Percentiles rank a stretch among this genome's conserved stretches.
Evolutionary conservation across 2,329 filamentous ascomycete genomes (phyloP).

Genomic region (Zalaria sp.): DNA sequence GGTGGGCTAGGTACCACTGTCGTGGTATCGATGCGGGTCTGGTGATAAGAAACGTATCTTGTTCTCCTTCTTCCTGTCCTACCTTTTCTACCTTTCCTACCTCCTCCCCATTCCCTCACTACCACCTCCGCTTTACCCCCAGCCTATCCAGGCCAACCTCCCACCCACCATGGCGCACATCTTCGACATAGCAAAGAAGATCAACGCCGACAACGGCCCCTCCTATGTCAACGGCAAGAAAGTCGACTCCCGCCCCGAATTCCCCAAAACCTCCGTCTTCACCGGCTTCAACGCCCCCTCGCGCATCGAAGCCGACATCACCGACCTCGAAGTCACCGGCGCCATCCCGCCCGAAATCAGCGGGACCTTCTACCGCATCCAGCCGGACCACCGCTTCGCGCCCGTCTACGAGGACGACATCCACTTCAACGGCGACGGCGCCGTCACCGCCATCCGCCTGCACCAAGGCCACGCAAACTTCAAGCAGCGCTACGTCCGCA

Average conservation of each 20-base stretch:
- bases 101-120: background rate
- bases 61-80: background rate
- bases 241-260: background rate
- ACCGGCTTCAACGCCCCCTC: slow-evolving; percentile 17
- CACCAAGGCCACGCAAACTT: slow-evolving; percentile 29
- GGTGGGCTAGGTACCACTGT: background rate
- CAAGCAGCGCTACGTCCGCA: slow-evolving; percentile 28
- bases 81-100: background rate
- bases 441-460: slow-evolving; percentile 28
- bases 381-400: slow-evolving; percentile 41
- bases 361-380: slow-evolving; percentile 28
- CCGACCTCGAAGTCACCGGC: slow-evolving; percentile 16
- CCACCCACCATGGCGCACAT: background rate
- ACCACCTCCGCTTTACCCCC: background rate
- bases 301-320: slow-evolving; percentile 25
- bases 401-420: slow-evolving; percentile 40
- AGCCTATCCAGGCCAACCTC: background rate
- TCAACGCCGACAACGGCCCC: background rate
- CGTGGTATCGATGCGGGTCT: background rate
- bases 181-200: background rate
- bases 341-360: slow-evolving; percentile 18
- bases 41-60: background rate
- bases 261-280: slow-evolving; percentile 10
- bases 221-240: background rate
- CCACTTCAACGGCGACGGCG: slow-evolving; percentile 32